phyloP scores from a whole-genome alignment of 2,329 filamentous ascomycete species.

The Graphilbum fragrans region DNA sequence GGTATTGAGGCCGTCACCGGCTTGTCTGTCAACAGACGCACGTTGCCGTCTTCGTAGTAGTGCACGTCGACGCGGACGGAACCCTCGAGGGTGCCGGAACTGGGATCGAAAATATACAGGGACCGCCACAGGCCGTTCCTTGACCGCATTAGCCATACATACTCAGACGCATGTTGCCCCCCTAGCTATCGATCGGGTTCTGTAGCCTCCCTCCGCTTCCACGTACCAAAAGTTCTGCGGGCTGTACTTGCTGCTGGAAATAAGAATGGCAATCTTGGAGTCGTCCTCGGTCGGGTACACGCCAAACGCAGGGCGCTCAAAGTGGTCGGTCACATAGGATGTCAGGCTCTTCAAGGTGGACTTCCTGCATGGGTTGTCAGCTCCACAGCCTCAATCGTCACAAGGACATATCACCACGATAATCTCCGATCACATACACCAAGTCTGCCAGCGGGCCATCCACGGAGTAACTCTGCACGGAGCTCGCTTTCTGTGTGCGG shows the following conservation, averaged over 20 bases:
- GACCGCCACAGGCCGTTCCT: constrained; percentile 97
- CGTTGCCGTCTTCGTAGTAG: constrained; percentile 99
- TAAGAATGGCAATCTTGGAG: constrained; percentile 63
- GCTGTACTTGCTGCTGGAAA: constrained; percentile 94
- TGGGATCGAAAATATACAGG: constrained; percentile 65
- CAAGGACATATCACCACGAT: no score
- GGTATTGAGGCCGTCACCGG: constrained; percentile 50
- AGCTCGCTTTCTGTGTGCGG: constrained; percentile 68
- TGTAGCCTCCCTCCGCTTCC: no score
- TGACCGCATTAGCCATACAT: background rate
- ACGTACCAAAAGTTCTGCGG: constrained; percentile 90
- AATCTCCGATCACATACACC: constrained; percentile 46
- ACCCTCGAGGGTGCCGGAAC: constrained; percentile 58
- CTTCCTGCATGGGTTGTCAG: constrained; percentile 50
- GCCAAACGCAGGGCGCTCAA: constrained; percentile 66
- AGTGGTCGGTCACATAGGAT: constrained; percentile 77
- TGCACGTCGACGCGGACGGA: constrained; percentile 89
- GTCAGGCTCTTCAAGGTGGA: constrained; percentile 69
- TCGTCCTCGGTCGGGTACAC: constrained; percentile 73
- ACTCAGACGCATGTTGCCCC: no score
- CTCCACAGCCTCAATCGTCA: no score
- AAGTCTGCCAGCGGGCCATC: constrained; percentile 69
- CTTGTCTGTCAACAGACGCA: constrained; percentile 84
- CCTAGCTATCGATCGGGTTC: no score
- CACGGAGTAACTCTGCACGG: constrained; percentile 63